Evolutionary conservation across 805 yeast species (phyloP).

Genomic region (Tetrapisispora fleetii): DNA sequence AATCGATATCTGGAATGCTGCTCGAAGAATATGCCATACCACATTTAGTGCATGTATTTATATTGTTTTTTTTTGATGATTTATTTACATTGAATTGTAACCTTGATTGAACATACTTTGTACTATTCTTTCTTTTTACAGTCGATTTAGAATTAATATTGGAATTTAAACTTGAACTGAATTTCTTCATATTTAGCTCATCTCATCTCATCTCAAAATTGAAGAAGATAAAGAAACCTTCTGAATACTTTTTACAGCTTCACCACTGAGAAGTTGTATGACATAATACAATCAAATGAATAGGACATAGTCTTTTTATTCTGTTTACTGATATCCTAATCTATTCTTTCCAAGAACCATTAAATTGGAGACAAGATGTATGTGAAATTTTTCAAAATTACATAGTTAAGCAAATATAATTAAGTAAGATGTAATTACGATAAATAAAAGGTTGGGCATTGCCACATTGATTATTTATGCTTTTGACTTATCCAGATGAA

Average conservation of each 20-base stretch:
- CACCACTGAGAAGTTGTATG: too few relatives aligned
- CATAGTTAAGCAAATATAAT: not conserved
- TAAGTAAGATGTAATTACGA: too few relatives aligned
- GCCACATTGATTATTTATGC: too few relatives aligned
- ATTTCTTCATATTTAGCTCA: not conserved
- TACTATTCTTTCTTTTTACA: not conserved
- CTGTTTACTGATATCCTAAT: not conserved
- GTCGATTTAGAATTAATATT: not conserved
- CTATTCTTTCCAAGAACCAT: not conserved
- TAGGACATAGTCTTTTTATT: not conserved
- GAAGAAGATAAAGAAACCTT: too few relatives aligned
- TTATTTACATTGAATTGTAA: slow-evolving; percentile 8
- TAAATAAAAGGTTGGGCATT: too few relatives aligned
- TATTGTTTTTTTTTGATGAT: not conserved
- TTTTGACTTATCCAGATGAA: too few relatives aligned
- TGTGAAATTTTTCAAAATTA: not conserved
- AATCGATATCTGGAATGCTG: slow-evolving; percentile 12
- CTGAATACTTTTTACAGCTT: too few relatives aligned
- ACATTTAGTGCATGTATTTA: slow-evolving; percentile 19
- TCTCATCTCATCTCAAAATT: not conserved
- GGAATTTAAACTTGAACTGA: not conserved
- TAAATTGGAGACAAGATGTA: not conserved
- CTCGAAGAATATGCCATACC: slow-evolving; percentile 20
- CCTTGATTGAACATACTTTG: slow-evolving; percentile 13
- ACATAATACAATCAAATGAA: too few relatives aligned